These are phyloP conservation scores for Cordyceps cicadae DNA, from an alignment of 2,329 filamentous ascomycete species.

Conservation along the genomic window DNA sequence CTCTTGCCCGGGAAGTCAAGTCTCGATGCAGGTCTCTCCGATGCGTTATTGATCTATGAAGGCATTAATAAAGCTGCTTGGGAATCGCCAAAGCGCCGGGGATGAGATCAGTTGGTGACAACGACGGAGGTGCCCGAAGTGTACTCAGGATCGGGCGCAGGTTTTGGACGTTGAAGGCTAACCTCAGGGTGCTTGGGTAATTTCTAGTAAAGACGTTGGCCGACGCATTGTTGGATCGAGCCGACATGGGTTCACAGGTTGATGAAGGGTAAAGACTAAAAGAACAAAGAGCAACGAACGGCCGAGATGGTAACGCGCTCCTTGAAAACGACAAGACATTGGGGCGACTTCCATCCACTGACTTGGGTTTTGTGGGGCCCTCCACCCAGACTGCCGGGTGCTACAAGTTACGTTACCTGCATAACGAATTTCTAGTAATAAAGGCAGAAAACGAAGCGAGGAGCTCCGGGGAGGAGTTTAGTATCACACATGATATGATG, in stretches of 20 bases:
- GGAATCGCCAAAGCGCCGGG: neutral
- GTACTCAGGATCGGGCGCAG: neutral
- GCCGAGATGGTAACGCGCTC: neutral
- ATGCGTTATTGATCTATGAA: neutral
- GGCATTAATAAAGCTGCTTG: neutral
- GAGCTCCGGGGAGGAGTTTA: no score
- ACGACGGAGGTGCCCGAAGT: neutral
- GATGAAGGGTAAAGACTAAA: no score
- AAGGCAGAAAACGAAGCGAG: no score
- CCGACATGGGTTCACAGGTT: neutral
- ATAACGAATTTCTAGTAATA: no score
- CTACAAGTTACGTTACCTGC: no score
- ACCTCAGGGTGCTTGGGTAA: neutral
- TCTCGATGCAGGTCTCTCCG: no score
- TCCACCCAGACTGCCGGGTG: no score
- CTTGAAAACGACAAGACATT: neutral
- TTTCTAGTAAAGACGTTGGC: neutral
- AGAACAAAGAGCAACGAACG: neutral
- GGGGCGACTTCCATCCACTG: neutral
- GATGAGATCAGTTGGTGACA: neutral
- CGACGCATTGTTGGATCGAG: neutral
- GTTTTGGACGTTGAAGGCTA: neutral
- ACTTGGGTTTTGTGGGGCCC: no score
- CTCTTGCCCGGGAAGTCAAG: neutral
- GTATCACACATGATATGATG: no score